These are phyloP conservation scores for Tritrichomonas musculus DNA, from an alignment of 208 protist species.

Conservation along the genomic window DNA sequence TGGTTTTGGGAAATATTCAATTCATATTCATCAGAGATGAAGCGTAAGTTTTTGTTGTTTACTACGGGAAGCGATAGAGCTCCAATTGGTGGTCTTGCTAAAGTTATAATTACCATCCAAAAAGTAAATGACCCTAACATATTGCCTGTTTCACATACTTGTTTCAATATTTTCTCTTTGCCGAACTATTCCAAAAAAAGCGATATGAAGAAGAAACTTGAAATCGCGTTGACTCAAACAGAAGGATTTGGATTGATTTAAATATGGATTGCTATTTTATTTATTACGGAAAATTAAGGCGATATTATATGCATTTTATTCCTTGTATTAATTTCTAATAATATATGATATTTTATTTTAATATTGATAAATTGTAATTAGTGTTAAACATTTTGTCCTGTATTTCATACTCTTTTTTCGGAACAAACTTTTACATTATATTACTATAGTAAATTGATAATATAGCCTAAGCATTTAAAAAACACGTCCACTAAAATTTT, in stretches of 20 bases:
- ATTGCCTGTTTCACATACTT: slow-evolving; percentile 71
- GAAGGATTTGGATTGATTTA: slow-evolving; percentile 52
- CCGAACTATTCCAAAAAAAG: slow-evolving; percentile 63
- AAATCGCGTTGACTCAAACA: slow-evolving; percentile 45
- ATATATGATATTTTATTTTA: no score
- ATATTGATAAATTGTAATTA: no score
- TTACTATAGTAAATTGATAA: no score
- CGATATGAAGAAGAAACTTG: slow-evolving; percentile 57
- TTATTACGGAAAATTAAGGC: no score
- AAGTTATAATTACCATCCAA: slow-evolving; percentile 34
- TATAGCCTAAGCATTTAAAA: no score
- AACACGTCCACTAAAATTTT: no score
- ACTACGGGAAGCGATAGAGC: slow-evolving; percentile 50
- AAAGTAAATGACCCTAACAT: slow-evolving; percentile 42
- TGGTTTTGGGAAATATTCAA: slow-evolving; percentile 59
- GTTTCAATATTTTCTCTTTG: slow-evolving; percentile 71
- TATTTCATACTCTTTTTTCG: no score
- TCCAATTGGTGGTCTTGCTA: neutral
- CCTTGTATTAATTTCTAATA: no score
- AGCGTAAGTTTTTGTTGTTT: slow-evolving; percentile 58
- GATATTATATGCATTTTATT: no score
- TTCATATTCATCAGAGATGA: slow-evolving; percentile 46
- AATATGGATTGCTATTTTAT: neutral
- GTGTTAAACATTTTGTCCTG: no score
- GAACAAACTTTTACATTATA: no score